phyloP scores from a whole-genome alignment of 768 basidiomycete genomes.

The Sporobolomyces phaffii region DNA sequence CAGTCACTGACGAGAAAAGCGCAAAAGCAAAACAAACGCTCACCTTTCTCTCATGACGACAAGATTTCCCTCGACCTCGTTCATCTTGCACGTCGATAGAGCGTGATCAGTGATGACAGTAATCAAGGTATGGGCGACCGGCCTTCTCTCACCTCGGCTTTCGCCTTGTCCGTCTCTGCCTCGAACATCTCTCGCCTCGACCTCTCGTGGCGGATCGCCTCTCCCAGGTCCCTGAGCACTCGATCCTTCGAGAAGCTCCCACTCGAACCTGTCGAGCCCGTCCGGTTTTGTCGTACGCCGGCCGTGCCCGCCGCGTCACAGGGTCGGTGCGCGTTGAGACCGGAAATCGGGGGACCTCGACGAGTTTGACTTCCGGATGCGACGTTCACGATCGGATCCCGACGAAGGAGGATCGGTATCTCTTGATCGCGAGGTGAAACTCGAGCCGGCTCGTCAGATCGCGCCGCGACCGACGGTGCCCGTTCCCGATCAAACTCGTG shows the following conservation, averaged over 20 bases:
- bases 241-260: constrained; percentile 23
- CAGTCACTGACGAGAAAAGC: background rate
- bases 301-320: no score
- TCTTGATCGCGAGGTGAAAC: no score
- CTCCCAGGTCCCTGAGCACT: constrained; percentile 19
- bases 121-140: no score
- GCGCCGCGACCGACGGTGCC: no score
- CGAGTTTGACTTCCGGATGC: no score
- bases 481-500: no score
- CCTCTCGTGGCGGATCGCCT: constrained; percentile 28
- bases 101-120: no score
- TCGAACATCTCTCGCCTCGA: constrained; percentile 19
- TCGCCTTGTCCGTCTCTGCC: constrained; percentile 4
- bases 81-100: background rate
- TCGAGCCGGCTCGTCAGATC: no score
- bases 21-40: background rate
- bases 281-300: no score
- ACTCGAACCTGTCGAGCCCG: constrained; percentile 5
- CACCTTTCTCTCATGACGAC: constrained; percentile 25
- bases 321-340: background rate
- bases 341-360: constrained; percentile 8
- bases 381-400: no score
- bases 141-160: background rate
- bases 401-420: no score
- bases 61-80: constrained; percentile 15